phyloP scores from a whole-genome alignment of 148 eudicot genomes.

The Fagopyrum esculentum region DNA sequence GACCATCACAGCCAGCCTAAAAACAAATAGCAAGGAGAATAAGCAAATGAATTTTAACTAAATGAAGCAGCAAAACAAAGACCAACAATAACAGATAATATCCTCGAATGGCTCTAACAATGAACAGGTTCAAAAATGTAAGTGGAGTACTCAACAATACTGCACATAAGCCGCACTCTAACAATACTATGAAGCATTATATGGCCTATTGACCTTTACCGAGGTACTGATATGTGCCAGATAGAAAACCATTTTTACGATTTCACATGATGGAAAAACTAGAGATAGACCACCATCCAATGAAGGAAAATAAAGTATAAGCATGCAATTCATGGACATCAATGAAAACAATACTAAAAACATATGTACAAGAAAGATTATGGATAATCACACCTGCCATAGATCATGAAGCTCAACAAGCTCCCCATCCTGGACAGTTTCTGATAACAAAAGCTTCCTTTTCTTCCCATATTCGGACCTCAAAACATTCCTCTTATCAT shows the following conservation, averaged over 20 bases:
- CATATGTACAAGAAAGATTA: neutral
- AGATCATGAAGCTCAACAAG: conserved; percentile 79
- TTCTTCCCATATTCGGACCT: conserved; percentile 77
- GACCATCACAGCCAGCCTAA: conserved; percentile 80
- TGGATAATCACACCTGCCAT: conserved; percentile 59
- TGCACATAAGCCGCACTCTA: too few relatives aligned
- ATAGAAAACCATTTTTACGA: too few relatives aligned
- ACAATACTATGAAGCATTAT: too few relatives aligned
- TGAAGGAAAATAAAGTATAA: neutral
- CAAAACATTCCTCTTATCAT: conserved; percentile 61
- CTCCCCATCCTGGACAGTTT: conserved; percentile 57
- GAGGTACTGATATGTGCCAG: too few relatives aligned
- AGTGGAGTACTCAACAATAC: neutral
- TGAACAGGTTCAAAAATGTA: neutral
- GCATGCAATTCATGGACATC: neutral
- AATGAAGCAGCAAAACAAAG: neutral
- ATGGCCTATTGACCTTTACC: too few relatives aligned
- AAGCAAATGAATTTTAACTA: conserved; percentile 1
- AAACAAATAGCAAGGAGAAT: conserved; percentile 15
- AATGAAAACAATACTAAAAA: neutral
- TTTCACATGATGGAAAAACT: too few relatives aligned
- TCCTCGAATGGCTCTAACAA: neutral
- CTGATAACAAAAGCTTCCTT: conserved; percentile 53
- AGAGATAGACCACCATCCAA: neutral
- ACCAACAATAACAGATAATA: neutral